Base-by-base conservation (phyloP, 352 stramenopile species). In the Phytophthora cajani region DNA sequence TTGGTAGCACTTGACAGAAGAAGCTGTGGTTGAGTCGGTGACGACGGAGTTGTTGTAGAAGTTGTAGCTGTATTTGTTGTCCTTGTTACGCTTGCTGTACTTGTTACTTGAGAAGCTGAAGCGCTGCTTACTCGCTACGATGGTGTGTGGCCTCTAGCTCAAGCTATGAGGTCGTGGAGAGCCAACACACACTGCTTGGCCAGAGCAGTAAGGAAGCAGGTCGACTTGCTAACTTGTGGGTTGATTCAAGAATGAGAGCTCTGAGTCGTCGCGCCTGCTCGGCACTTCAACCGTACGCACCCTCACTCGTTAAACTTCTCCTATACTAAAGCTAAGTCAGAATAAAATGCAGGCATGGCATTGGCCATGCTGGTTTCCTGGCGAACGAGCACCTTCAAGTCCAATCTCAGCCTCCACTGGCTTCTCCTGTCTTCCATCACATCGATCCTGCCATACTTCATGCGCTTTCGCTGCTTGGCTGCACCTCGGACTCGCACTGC, bases 201-300 rank as follows among this genome's bases (percentile, higher is more conserved):
- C 42, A 47, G 27, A 64, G 44, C 27, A 64, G 57, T 53, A 46
- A 36, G 57, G 30, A 64, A 49, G 57, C n/a, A 30, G 25, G 32
- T 47, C 8, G 44, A 36, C 27, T 56, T 56, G 57, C 27, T 64
- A 0, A 47, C 57, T 56, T 64, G 23, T 27, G 30, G 25, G 42
- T 64, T 49, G 44, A 64, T 56, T 64, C 57, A 64, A 64, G 57
- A 64, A 64, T 64, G 44, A 64, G 17, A 53, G 40, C 17, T n/a
- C 30, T 10, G 57, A 56, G 44, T 55, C 36, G 36, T 42, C 36
- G 3, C 36, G 36, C 36, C 36, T 42, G 36, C 36, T 42, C 36
- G 11, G 36, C 36, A 7, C 36, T 42, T 16, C 36, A 42, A 42
- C 36, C 5, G 11, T 16, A 42, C 7, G 36, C 11, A 42, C 36